Base-by-base conservation (phyloP, 31 red algal species). In the Asparagopsis taxiformis region DNA sequence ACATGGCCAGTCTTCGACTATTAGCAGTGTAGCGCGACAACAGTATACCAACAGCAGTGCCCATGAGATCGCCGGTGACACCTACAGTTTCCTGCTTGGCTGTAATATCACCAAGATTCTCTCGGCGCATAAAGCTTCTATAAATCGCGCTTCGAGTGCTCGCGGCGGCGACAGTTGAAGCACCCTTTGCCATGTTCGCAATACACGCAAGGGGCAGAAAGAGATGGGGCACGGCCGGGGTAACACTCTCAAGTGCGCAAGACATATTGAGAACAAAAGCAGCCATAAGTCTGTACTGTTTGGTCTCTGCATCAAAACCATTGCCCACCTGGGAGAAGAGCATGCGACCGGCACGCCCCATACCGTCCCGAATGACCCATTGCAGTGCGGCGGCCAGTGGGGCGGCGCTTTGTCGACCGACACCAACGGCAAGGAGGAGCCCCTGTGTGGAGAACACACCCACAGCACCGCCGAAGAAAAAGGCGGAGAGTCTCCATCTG, bases 321-420 rank as follows among this genome's bases (percentile, higher is more conserved):
- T 80, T 91, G 34, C 93, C 93, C 3, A 97, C 76, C 55, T 92
- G 88, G 6, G 79, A 82, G 60, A 92, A 89, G 23, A 97, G 62
- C 84, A 97, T 82, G 4, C 93, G 80, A 2, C 93, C 93, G 4
- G 77, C 77, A 28, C 89, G 86, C 15, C 93, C 93, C 67, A 91
- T 73, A 6, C 93, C 93, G 56, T 97, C 93, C n/a, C 89, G 82
- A 73, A 91, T 92, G n/a, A 92, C 93, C 93, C 93, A 97, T 46
- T 89, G 88, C 77, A 92, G 66, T 0, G 93, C 93, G 26, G 93
- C 93, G 13, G 93, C 93, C 55, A 97, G 62, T 16, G 93, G 88
- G 0, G 88, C 93, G 8, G 93, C 88, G 49, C 71, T 79, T 31
- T 83, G 88, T 58, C 80, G 50, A 19, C 93, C 93, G 19, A 97